Evolutionary conservation across 73 alveolate species (phyloP), one percentile per base, ranked within the genome.

Genomic region (Paramecium primaurelia): DNA sequence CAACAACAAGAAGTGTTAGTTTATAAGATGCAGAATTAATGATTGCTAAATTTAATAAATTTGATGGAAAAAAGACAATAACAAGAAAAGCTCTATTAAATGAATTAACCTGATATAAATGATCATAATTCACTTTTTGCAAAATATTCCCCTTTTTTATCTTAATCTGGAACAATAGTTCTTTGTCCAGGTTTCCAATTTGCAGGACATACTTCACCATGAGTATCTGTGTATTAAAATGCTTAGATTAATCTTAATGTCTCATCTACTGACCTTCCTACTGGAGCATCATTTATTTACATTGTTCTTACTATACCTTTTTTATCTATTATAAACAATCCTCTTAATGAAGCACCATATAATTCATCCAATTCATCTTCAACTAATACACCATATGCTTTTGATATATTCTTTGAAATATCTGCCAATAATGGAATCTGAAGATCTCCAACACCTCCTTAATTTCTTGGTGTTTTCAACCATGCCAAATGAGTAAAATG

Each of bases 141-240:
- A 47, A 89, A 89, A 83, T 89, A 89, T 64, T 89, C 71, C 3
- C 9, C 88, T 83, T 89, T 89, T 40, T 89, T 47, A 3, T 89
- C 94, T 89, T 89, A 96, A 71, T 95, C 95, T 16, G 99, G 98
- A 37, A 95, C 96, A 94, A 97, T 97, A n/a, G 98, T 95, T 68
- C 93, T 87, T 83, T 94, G 92, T 86, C 99, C 99, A 34, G 99
- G 99, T 89, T 93, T 93, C 99, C 99, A 98, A 88, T 95, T 93
- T 26, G 99, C 97, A 44, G 99, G 99, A 96, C 99, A 98, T 12
- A 98, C 99, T 86, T 97, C 99, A 28, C 99, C 99, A 93, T 97
- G 99, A 92, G 96, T 97, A 92, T 97, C 99, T 59, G 98, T 92
- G 92, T 97, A 95, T 96, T 97, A 96, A 97, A 97, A 98, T 59